phyloP scores from a whole-genome alignment of 139 green algal genomes.

The Haematococcus sp. region DNA sequence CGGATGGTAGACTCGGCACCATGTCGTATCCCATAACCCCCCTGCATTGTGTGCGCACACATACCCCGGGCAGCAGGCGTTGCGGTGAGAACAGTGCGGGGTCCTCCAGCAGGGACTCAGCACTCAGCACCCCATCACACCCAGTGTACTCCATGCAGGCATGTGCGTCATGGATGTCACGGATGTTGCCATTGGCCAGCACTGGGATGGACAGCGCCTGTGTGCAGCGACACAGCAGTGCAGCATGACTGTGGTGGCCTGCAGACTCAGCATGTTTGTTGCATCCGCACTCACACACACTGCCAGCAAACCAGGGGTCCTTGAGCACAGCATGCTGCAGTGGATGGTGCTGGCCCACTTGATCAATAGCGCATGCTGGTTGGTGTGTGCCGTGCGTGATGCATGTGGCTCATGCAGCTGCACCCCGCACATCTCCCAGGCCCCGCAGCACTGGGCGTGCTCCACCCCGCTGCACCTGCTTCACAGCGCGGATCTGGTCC shows the following conservation, averaged over 20 bases:
- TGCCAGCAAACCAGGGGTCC: neutral
- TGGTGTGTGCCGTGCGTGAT: no score
- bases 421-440: no score
- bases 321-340: no score
- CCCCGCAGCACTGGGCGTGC: no score
- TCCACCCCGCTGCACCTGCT: slow-evolving; percentile 34
- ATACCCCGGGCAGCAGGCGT: slow-evolving; percentile 18
- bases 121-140: slow-evolving; percentile 82
- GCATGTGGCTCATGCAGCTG: no score
- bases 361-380: no score
- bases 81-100: slow-evolving; percentile 73
- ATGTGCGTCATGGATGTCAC: slow-evolving; percentile 61
- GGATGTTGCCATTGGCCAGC: slow-evolving; percentile 90
- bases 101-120: slow-evolving; percentile 83
- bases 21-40: neutral
- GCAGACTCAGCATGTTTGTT: no score
- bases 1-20: no score
- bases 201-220: slow-evolving; percentile 72
- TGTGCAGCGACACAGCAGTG: no score
- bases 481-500: slow-evolving; percentile 75
- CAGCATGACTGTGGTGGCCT: no score
- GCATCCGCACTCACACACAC: neutral
- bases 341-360: no score
- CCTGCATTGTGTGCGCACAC: no score
- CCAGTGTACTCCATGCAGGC: slow-evolving; percentile 74